Conservation (phyloP, 495 filamentous ascomycete species). For the Talaromyces ruber region DNA sequence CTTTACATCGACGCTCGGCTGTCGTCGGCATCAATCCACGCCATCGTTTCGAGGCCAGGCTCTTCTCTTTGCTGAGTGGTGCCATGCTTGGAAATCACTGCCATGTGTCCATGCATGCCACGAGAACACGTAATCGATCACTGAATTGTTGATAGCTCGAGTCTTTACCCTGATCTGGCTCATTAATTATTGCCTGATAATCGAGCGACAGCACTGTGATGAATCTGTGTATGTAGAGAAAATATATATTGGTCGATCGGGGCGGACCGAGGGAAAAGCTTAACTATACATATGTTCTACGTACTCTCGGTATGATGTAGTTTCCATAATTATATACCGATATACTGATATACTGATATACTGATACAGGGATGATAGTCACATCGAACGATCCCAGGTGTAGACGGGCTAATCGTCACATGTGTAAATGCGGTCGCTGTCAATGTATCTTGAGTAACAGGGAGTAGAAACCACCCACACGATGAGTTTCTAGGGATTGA, state of each 20-base stretch:
- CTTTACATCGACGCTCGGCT: not conserved
- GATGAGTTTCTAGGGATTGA: too few species aligned
- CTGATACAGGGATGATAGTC: not conserved
- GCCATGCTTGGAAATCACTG: too few species aligned
- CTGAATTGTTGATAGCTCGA: too few species aligned
- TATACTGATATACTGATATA: not conserved
- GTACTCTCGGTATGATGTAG: not conserved
- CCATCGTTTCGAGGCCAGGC: not conserved
- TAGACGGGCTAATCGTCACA: not conserved
- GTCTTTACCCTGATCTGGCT: too few species aligned
- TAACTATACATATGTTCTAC: not conserved
- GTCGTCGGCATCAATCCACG: not conserved
- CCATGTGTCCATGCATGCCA: too few species aligned
- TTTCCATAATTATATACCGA: too few species aligned
- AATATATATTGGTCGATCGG: not conserved
- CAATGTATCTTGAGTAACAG: not conserved
- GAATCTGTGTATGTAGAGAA: too few species aligned
- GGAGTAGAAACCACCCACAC: too few species aligned
- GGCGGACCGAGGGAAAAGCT: not conserved
- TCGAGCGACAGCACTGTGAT: too few species aligned
- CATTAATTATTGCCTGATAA: too few species aligned
- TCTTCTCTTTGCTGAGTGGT: too few species aligned
- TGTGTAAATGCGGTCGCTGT: not conserved
- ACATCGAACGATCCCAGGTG: not conserved
- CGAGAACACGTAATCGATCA: too few species aligned